Base-by-base conservation (phyloP, 1,284 basidiomycete species). In the Exsudoporus floridanus region DNA sequence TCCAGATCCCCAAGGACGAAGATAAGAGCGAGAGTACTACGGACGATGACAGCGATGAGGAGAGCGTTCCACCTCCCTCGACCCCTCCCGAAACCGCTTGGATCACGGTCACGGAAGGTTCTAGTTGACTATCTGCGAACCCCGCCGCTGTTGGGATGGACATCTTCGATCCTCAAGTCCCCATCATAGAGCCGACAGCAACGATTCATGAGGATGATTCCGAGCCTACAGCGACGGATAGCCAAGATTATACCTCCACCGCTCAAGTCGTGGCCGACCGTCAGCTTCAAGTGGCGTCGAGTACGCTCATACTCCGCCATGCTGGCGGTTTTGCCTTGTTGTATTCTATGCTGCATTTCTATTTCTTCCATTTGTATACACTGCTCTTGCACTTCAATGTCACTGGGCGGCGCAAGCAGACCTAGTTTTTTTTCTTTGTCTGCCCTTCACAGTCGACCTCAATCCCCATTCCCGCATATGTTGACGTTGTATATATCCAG, bases 321-420 rank as follows among this genome's bases (percentile, higher is more conserved):
- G 66, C 65, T 46, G 70, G 69, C 45, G 74, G 76, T 45, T 75
- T 74, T 45, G 71, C 72, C 54, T 61, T 77, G 52, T 63, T 76
- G 69, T 73, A 76, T 69, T 69, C 71, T 61, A 66, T 78, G 65
- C 63, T 78, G 53, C 74, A 74, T 62, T 68, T 77, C 60, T 82
- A 79, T 69, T 62, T 80, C 64, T 63, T 79, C 57, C 75, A 80
- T 68, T 65, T 83, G 69, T 82, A 79, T 67, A 70, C 75, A 60
- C 56, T 80, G 54, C 62, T 81, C 52, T 60, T 77, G 61, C 76
- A 75, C 64, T 65, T 77, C 60, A 63, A 65, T 30, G 57, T 63
- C 52, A 46, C 47, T 36, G 58, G 57, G 53, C 60, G 62, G 47
- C 67, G 62, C 46, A 69, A 48, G 60, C 60, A 66, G 64, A 53